Conservation (phyloP, 331 rosid species). For the Dryas integrifolia region DNA sequence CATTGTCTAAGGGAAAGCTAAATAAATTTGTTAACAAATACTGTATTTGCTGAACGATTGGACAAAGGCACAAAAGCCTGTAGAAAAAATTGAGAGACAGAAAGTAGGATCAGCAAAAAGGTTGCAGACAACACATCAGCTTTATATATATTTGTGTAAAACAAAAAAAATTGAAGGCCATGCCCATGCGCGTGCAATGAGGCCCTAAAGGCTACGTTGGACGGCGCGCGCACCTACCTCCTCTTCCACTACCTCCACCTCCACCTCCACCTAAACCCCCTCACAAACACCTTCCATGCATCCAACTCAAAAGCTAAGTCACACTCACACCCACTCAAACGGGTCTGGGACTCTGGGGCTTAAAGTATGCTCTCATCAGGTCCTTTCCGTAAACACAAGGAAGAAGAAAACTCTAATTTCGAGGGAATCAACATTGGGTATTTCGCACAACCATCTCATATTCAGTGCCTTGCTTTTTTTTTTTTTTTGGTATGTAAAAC, state of each 20-base stretch:
- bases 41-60: neutral
- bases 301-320: neutral
- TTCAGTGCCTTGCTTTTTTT: too few species aligned
- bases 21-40: neutral
- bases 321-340: neutral
- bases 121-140: neutral
- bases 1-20: neutral
- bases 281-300: neutral
- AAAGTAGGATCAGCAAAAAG: neutral
- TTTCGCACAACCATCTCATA: neutral
- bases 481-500: too few species aligned
- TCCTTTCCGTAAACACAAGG: too few species aligned
- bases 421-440: neutral
- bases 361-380: neutral
- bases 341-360: neutral
- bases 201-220: neutral
- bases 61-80: too few species aligned
- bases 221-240: neutral
- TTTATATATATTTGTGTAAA: neutral
- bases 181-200: constrained; percentile 17
- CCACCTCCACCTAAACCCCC: neutral
- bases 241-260: constrained; percentile 4
- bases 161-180: too few species aligned
- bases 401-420: too few species aligned
- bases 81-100: neutral